Evolutionary conservation across 306 rosid species (phyloP), one percentile per base, ranked within the genome.

Genomic region (Prunus salicina): DNA sequence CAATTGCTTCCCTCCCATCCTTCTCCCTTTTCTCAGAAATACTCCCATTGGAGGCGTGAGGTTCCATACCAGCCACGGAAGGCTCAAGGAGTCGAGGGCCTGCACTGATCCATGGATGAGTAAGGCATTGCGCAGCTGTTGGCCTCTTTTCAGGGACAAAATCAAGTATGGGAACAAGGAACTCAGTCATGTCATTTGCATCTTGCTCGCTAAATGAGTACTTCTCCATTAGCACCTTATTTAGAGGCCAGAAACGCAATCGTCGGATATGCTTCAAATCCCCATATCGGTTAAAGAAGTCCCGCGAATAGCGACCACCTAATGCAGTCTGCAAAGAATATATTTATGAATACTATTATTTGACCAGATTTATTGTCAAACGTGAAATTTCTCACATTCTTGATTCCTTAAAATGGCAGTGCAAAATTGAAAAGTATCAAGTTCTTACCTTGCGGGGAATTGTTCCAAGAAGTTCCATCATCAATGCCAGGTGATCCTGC

Each of bases 381-480:
- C 10, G 16, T 19, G 53, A n/a, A 47, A 49, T n/a, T 49, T 43
- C 28, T 25, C 74, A 55, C 18, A 27, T 67, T 18, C 12, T 19
- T 16, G 75, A 9, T 28, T 58, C 50, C 46, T 56, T 1, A 18
- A n/a, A 50, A 25, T 68, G 52, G 43, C 55, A 64, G 74, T 51
- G 71, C 5, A 34, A 12, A 13, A 69, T 15, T 30, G 12, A 25
- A 58, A 10, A 60, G 4, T 46, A 43, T 55, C 14, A 6, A 16
- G 38, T 56, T 58, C 51, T 77, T 72, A 91, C 98, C 95, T 93
- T 91, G 4, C 93, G 90, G 0, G 96, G 98, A 87, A 93, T 91
- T 91, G 83, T 82, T 78, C 98, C 98, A 62, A 93, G 91, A 78
- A 93, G 96, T 73, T 93, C 98, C 98, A 93, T 93, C 96, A 93